Base-by-base conservation (phyloP, 2,329 filamentous ascomycete species). In the Colletotrichum sp. region DNA sequence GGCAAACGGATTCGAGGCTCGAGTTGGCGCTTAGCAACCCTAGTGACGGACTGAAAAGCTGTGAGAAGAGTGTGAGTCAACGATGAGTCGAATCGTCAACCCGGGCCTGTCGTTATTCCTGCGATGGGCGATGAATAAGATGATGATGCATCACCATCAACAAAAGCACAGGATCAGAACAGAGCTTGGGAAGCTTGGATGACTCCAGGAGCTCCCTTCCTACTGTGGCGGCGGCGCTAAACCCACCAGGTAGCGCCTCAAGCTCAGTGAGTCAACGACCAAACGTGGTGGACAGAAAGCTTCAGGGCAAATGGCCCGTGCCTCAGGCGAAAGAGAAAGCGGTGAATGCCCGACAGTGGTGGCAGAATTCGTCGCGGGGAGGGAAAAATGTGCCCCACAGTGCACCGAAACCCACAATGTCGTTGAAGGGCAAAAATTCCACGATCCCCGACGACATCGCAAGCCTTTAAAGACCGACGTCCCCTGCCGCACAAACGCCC, bases 401-500 rank as follows among this genome's bases (percentile, higher is more conserved):
- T 67, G 72, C 72, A 73, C 72, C 64, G 72, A 74, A 74, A 74
- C 72, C 72, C 72, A 74, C 72, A 74, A 74, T 70, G 71, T 73
- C 72, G 63, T 51, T 74, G 72, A 69, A 74, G 72, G 68, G 58
- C 74, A 76, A 76, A 76, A 76, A 76, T 76, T 75, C 57, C 70
- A 73, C 67, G 66, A 69, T 67, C 61, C 47, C 47, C 66, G 70
- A 75, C 70, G 74, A 74, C 67, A 72, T 64, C 43, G 70, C 70
- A 43, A 73, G 70, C 70, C 66, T 70, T 66, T 70, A 72, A 75
- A 74, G 71, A 74, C 64, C 75, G 74, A 76, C 72, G 68, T 74
- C 67, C 70, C 70, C 72, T 74, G 72, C 72, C 72, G 72, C 72
- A 69, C 72, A 69, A 58, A 57, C 57, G 61, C 63, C 62, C 64